Base-by-base conservation (phyloP, 805 yeast species). In the Vanderwaltozyma polyspora region DNA sequence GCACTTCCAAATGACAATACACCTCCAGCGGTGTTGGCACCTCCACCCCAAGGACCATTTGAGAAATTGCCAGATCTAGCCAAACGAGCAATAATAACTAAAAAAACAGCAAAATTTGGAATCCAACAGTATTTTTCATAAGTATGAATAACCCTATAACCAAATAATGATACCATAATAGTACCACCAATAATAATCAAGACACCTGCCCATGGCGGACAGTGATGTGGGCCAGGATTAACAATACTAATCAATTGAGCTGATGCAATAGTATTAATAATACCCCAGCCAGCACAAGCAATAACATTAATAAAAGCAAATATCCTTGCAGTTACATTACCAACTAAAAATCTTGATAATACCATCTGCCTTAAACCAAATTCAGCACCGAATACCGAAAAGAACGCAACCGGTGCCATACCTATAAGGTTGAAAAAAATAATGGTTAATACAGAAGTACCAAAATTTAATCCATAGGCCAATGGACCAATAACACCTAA, bases 251-350 rank as follows among this genome's bases (percentile, higher is more conserved):
- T 65, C 45, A 86, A 63, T 58, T 84, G 93, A 14, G 94, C 95
- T 23, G 91, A 75, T 21, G 84, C 80, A 74, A 86, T 81, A 40
- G 82, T 82, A 60, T 86, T 87, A 29, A 84, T 89, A 12, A 94
- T 83, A 59, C 91, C 81, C 95, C 95, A 86, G 47, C 96, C 95
- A 37, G 86, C 72, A 70, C 94, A 83, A 19, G 94, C 86, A 45
- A 87, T 57, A 49, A 77, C 72, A 52, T 85, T 85, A 52, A 87
- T 66, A 28, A 78, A 54, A 6, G 93, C 78, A 52, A 84, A 79
- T 38, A 86, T 67, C 56, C 94, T 72, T 62, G 80, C 77, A 32
- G 79, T 78, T 18, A 64, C 52, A 56, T 78, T 75, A 40, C 96
- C 96, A 41, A 79, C 68, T 48, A 85, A 68, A 58, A 68, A 86